Conservation (phyloP, 495 filamentous ascomycete genomes). For the Penicillium paradoxum region DNA sequence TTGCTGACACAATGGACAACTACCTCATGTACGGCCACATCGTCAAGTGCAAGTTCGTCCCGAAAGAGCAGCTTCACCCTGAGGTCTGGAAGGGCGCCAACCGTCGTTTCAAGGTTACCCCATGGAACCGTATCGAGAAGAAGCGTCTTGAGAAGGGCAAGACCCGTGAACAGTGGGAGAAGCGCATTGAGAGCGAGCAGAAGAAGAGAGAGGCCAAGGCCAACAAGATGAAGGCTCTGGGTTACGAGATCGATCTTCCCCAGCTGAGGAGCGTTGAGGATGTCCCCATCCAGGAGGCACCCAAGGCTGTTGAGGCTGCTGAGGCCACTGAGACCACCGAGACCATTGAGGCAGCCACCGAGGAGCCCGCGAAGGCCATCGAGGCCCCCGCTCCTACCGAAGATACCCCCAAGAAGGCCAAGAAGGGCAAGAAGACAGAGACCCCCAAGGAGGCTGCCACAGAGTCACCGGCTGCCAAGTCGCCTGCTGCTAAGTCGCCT, state of each 20-base stretch:
- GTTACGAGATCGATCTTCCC: slow-evolving; percentile 78
- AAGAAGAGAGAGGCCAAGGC: slow-evolving; percentile 58
- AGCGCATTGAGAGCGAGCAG: slow-evolving; percentile 65
- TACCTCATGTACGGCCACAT: slow-evolving; percentile 94
- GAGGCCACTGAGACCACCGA: slow-evolving; percentile 12
- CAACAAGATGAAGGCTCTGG: slow-evolving; percentile 71
- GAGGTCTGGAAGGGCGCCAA: slow-evolving; percentile 83
- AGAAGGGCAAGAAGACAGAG: slow-evolving; percentile 35
- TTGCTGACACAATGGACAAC: slow-evolving; percentile 92
- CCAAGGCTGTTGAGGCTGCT: slow-evolving; percentile 26
- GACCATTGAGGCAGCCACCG: slow-evolving; percentile 25
- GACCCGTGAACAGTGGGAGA: slow-evolving; percentile 70
- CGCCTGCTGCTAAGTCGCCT: slow-evolving; percentile 9
- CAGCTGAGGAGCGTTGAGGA: slow-evolving; percentile 62
- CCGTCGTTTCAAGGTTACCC: slow-evolving; percentile 79
- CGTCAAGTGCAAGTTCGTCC: slow-evolving; percentile 75
- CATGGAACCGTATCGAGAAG: slow-evolving; percentile 78
- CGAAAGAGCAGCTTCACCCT: slow-evolving; percentile 69
- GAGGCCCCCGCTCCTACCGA: slow-evolving; percentile 25
- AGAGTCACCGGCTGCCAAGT: slow-evolving; percentile 23
- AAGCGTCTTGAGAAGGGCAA: slow-evolving; percentile 62
- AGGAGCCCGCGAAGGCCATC: not conserved
- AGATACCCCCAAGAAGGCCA: slow-evolving; percentile 36
- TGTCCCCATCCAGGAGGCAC: slow-evolving; percentile 42
- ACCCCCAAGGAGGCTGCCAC: slow-evolving; percentile 21